These are phyloP conservation scores for Miscanthus sacchariflorus DNA, from an alignment of 202 grass and related monocot species.

Conservation along the genomic window DNA sequence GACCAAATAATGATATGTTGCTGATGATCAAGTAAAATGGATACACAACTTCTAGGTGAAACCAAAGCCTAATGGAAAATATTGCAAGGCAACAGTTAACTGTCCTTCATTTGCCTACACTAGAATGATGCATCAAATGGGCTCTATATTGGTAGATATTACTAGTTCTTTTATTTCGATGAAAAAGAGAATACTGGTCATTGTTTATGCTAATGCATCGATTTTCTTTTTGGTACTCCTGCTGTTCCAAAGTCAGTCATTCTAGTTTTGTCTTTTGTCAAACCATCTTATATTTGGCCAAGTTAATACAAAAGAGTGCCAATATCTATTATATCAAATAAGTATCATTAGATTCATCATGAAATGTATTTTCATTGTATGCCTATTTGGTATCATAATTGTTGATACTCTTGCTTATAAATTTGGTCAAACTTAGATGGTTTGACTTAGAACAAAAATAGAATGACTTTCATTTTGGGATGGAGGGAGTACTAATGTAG, in stretches of 20 bases:
- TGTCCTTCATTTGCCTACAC: not conserved
- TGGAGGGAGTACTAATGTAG: not conserved
- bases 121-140: slow-evolving; percentile 19
- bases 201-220: not conserved
- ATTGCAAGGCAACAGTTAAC: not conserved
- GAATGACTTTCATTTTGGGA: not conserved
- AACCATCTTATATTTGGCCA: not conserved
- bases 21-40: slow-evolving; percentile 16
- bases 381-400: not conserved
- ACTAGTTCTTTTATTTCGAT: slow-evolving; percentile 11
- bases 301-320: not conserved
- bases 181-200: not conserved
- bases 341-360: not conserved
- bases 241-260: not conserved
- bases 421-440: not conserved
- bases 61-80: slow-evolving; percentile 35
- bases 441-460: not conserved
- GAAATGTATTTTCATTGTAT: not conserved
- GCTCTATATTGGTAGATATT: slow-evolving; percentile 3
- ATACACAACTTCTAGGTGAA: not conserved
- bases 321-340: not conserved
- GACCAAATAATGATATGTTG: not conserved
- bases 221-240: slow-evolving; percentile 1
- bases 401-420: not conserved
- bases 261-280: not conserved